Evolutionary conservation across 2,329 filamentous ascomycete genomes (phyloP), one percentile per base, ranked within the genome.

Genomic region (Talaromyces sp.): DNA sequence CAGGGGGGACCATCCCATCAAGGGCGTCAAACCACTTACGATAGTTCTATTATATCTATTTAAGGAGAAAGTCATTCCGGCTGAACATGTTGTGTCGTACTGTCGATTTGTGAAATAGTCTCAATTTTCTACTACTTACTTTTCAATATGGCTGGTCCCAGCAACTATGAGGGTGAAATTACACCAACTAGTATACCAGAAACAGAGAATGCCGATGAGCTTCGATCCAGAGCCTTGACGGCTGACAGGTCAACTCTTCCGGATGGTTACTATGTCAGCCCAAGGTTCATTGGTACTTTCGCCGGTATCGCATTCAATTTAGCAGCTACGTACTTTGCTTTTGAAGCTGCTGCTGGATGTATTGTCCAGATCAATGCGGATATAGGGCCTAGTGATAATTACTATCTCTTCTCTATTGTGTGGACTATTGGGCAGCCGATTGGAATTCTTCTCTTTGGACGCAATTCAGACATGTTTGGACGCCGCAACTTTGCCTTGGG

Each of bases 381-480:
- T 18, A 48, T 44, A 11, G 60, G 60, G 3, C 50, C 40, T 9
- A 60, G 40, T 25, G 40, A 25, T 7, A 60, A 60, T 37, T 50
- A n/a, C 37, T 16, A 16, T 48, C 42, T 60, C 7, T 60, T 60
- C 11, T 60, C 58, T 8, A 60, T 25, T 14, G 58, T 60, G 18
- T 60, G 58, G 58, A 60, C 40, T 21, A 25, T 48, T 25, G 23
- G 40, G 12, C 23, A 33, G 2, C 23, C 58, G n/a, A 60, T 60
- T 12, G 12, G 40, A n/a, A 52, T 60, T 7, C 21, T 60, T 9
- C n/a, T 60, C 5, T 60, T 60, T 14, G 58, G 58, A 12, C 58
- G 58, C 14, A n/a, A n/a, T 12, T 60, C 58, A 23, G 58, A 60
- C 31, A n/a, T 14, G 12, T 60, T 60, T 25, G 58, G 58, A 12